A percentile compares a stretch with the other conserved stretches of the same genome.
phyloP scores from a whole-genome alignment of 768 basidiomycete genomes.

The Punctularia strigosozonata region DNA sequence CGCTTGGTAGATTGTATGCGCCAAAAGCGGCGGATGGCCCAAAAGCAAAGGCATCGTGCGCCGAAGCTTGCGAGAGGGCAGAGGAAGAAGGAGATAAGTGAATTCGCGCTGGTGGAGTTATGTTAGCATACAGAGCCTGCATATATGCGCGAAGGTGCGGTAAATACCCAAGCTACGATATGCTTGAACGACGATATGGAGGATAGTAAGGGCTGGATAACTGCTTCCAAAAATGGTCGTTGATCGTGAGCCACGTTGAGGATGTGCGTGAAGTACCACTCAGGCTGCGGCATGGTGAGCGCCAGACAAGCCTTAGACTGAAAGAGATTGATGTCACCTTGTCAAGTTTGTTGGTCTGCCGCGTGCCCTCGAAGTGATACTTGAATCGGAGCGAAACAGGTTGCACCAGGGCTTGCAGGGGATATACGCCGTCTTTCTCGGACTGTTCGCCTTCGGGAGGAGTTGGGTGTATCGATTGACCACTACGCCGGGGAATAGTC shows the following conservation, averaged over 20 bases:
- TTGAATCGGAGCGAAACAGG: slow-evolving; percentile 83
- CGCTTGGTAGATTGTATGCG: slow-evolving; percentile 93
- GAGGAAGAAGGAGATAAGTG: slow-evolving; percentile 61
- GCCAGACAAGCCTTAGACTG: neutral
- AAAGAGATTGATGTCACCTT: slow-evolving; percentile 42
- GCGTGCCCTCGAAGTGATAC: slow-evolving; percentile 84
- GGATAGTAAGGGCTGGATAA: slow-evolving; percentile 60
- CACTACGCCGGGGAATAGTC: slow-evolving; percentile 19
- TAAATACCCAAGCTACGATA: slow-evolving; percentile 67
- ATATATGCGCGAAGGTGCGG: neutral
- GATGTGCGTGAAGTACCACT: slow-evolving; percentile 94
- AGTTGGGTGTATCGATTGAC: slow-evolving; percentile 31
- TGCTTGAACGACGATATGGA: slow-evolving; percentile 48
- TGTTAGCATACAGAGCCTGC: slow-evolving; percentile 2
- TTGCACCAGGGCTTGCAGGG: slow-evolving; percentile 73
- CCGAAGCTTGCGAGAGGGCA: slow-evolving; percentile 65
- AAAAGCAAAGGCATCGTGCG: slow-evolving; percentile 66
- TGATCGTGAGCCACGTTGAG: slow-evolving; percentile 84
- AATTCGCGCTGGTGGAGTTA: slow-evolving; percentile 60
- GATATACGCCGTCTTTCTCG: slow-evolving; percentile 58
- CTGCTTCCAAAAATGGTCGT: slow-evolving; percentile 60
- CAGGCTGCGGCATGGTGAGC: slow-evolving; percentile 45
- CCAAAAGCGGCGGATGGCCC: slow-evolving; percentile 71
- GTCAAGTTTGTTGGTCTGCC: slow-evolving; percentile 85
- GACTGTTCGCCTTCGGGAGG: slow-evolving; percentile 8